phyloP scores from a whole-genome alignment of 352 stramenopile genomes.

The Phytophthora capsici region DNA sequence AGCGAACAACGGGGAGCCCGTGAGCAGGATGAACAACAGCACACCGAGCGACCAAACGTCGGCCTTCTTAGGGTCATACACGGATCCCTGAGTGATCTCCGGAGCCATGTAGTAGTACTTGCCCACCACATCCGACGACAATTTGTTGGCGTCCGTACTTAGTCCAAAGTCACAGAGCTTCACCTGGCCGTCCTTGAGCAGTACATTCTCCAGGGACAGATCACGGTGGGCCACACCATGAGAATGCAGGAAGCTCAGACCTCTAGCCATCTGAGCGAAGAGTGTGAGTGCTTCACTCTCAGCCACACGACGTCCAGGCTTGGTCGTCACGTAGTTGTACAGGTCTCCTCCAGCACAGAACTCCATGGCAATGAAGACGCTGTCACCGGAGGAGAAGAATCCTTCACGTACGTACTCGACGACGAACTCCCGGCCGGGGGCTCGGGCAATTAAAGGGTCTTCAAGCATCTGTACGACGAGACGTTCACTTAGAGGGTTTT shows the following conservation, averaged over 20 bases:
- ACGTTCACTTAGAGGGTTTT: constrained; percentile 55
- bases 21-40: constrained; percentile 83
- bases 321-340: constrained; percentile 50
- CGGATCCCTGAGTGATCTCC: constrained; percentile 38
- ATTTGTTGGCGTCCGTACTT: constrained; percentile 43
- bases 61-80: constrained; percentile 59
- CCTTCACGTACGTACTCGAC: constrained; percentile 44
- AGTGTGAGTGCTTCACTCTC: constrained; percentile 47
- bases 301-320: constrained; percentile 34
- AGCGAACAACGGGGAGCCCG: constrained; percentile 47
- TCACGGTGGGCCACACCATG: constrained; percentile 59
- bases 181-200: constrained; percentile 42
- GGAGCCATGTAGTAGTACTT: constrained; percentile 80
- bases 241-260: constrained; percentile 53
- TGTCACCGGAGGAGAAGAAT: constrained; percentile 52
- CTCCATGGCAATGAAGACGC: constrained; percentile 67
- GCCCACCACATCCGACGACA: constrained; percentile 52
- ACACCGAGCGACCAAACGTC: constrained; percentile 87
- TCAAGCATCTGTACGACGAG: constrained; percentile 56
- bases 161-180: constrained; percentile 76
- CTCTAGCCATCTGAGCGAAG: constrained; percentile 46
- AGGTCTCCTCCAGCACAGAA: constrained; percentile 71
- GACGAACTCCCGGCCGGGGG: constrained; percentile 44
- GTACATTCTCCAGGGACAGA: constrained; percentile 66
- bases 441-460: constrained; percentile 19